A percentile compares a stretch with the other conserved stretches of the same genome.
These are phyloP conservation scores for Candida anglica DNA, from an alignment of 805 yeast species.

Conservation along the genomic window DNA sequence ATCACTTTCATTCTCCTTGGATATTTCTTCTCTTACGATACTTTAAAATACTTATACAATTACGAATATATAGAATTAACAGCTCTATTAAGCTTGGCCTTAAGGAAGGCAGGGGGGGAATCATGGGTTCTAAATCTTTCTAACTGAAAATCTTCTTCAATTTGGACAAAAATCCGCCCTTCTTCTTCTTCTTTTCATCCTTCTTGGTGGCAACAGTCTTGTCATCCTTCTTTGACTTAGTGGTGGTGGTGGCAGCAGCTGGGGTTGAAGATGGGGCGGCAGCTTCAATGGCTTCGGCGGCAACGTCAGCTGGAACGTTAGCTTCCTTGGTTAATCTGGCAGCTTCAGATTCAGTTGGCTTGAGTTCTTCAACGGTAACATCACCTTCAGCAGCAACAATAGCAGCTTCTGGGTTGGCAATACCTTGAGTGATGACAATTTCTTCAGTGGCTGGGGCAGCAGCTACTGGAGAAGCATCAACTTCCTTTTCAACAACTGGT, in stretches of 20 bases:
- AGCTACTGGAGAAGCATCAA: conserved; percentile 19
- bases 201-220: conserved; percentile 12
- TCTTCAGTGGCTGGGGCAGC: too few relatives aligned
- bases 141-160: conserved; percentile 36
- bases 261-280: conserved; percentile 8
- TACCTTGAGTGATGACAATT: conserved; percentile 38
- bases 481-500: conserved; percentile 14
- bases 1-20: too few relatives aligned
- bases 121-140: too few relatives aligned
- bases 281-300: conserved; percentile 4
- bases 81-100: too few relatives aligned
- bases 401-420: conserved; percentile 23
- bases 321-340: conserved; percentile 34
- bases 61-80: too few relatives aligned
- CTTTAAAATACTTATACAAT: too few relatives aligned
- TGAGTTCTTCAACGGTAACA: conserved; percentile 37
- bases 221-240: conserved; percentile 6
- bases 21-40: too few relatives aligned
- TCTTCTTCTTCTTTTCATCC: conserved; percentile 37
- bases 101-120: too few relatives aligned
- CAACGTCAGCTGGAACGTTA: conserved; percentile 9
- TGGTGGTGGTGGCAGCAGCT: conserved; percentile 7
- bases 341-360: conserved; percentile 38
- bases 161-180: conserved; percentile 38
- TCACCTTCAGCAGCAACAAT: conserved; percentile 34